These are phyloP conservation scores for Lentinus tigrinus DNA, from an alignment of 768 basidiomycete species.

Conservation along the genomic window DNA sequence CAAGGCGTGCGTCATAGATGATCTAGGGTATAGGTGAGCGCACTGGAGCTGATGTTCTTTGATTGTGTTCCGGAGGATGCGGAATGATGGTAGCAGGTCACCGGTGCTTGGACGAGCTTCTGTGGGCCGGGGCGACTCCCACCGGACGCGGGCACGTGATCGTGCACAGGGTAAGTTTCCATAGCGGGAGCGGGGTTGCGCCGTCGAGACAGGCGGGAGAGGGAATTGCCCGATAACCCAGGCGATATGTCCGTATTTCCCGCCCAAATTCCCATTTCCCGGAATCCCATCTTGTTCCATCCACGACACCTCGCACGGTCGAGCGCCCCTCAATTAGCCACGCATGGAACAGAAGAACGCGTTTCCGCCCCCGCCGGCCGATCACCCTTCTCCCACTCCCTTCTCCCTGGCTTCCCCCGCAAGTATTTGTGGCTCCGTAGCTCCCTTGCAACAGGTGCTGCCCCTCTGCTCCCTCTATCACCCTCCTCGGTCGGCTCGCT, in stretches of 20 bases:
- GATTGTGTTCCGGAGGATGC: background rate
- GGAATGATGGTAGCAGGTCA: background rate
- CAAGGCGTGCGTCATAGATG: background rate
- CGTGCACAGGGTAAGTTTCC: background rate
- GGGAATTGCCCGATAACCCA: background rate
- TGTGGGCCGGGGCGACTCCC: background rate
- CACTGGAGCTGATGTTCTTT: background rate
- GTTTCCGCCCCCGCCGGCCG: conserved; percentile 3
- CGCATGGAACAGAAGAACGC: conserved; percentile 10
- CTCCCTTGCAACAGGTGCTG: background rate
- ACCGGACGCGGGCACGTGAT: background rate
- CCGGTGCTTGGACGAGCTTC: too few relatives aligned
- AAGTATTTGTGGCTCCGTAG: background rate
- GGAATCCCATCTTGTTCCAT: too few relatives aligned
- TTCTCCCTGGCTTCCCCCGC: background rate
- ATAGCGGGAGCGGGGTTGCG: background rate
- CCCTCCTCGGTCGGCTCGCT: background rate
- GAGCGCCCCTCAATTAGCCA: conserved; percentile 15
- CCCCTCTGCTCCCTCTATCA: background rate
- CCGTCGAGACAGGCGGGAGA: background rate
- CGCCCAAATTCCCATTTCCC: background rate
- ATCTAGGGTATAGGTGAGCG: background rate
- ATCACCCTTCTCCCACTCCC: background rate
- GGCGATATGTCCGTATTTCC: too few relatives aligned
- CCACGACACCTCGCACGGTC: background rate